Percentiles rank a stretch among this genome's conserved stretches.
phyloP scores from a whole-genome alignment of 148 eudicot species.

The Spergularia marina region DNA sequence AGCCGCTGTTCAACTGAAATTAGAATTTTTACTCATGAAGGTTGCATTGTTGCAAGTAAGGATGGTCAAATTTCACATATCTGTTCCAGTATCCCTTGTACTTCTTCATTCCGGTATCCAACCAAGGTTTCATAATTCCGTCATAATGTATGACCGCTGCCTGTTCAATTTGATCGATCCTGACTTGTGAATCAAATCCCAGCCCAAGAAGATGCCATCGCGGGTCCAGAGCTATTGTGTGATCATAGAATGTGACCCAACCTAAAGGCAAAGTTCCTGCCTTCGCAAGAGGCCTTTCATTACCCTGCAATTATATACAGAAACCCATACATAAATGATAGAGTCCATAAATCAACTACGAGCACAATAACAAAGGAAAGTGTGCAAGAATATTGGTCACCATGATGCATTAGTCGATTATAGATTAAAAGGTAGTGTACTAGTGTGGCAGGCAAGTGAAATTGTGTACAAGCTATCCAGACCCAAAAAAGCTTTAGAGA shows the following conservation, averaged over 20 bases:
- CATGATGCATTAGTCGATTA: not conserved
- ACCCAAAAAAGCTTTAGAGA: not conserved
- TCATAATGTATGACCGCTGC: constrained; percentile 90
- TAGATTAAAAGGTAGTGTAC: too few species aligned
- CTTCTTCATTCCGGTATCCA: constrained; percentile 72
- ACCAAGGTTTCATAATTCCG: constrained; percentile 92
- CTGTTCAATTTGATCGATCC: constrained; percentile 42
- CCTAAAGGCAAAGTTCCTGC: constrained; percentile 86
- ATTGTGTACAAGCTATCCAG: not conserved
- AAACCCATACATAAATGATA: not conserved
- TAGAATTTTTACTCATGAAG: constrained; percentile 48
- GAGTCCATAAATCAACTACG: not conserved
- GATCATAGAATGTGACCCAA: constrained; percentile 87
- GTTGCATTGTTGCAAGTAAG: constrained; percentile 79
- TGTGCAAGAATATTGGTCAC: not conserved
- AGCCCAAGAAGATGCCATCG: constrained; percentile 88
- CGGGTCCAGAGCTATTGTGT: constrained; percentile 51
- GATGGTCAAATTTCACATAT: constrained; percentile 56
- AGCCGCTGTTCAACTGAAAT: not conserved
- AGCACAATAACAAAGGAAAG: not conserved
- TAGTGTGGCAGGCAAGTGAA: too few species aligned
- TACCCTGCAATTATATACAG: constrained; percentile 50
- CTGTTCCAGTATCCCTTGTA: constrained; percentile 75
- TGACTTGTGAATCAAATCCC: constrained; percentile 59
- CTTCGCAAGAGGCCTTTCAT: constrained; percentile 57